Conservation (phyloP, 495 filamentous ascomycete genomes). For the Xylaria sp. region DNA sequence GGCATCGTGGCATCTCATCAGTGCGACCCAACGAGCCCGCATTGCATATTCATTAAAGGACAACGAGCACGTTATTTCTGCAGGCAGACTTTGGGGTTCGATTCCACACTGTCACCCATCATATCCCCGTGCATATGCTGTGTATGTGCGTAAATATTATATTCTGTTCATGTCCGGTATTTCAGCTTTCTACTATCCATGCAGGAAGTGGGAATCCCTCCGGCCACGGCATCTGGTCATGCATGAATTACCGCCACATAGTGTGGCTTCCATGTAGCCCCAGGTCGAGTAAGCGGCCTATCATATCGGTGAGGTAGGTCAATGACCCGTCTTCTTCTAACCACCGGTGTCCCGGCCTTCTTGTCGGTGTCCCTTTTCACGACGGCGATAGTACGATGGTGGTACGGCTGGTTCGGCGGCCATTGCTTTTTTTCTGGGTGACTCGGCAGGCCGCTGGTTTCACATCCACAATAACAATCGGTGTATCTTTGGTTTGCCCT, state of each 20-base stretch:
- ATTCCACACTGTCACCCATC: slow-evolving; percentile 21
- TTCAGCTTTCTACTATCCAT: slow-evolving; percentile 11
- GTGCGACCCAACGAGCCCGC: slow-evolving; percentile 21
- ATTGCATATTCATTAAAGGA: slow-evolving; percentile 20
- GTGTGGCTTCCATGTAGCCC: slow-evolving; percentile 16
- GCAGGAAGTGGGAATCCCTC: slow-evolving; percentile 15
- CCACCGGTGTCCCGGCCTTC: slow-evolving; percentile 16
- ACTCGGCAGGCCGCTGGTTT: slow-evolving; percentile 11
- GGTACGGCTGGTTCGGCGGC: not conserved
- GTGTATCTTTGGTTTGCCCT: slow-evolving; percentile 3
- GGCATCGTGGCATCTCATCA: slow-evolving; percentile 26
- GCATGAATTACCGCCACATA: slow-evolving; percentile 22
- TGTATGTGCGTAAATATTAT: slow-evolving; percentile 14
- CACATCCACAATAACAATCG: not conserved
- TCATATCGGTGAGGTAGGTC: slow-evolving; percentile 10
- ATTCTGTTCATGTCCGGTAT: not conserved
- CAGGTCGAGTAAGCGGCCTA: slow-evolving; percentile 9
- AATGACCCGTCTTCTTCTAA: slow-evolving; percentile 12
- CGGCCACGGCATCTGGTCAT: slow-evolving; percentile 26
- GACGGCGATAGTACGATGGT: not conserved
- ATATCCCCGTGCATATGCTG: slow-evolving; percentile 16
- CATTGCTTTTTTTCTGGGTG: not conserved
- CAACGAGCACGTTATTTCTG: slow-evolving; percentile 29
- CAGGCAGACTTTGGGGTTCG: slow-evolving; percentile 23
- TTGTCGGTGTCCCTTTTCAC: slow-evolving; percentile 6